Evolutionary conservation across 1,139 yeast species (phyloP).

Genomic region (Suhomyces kunorum): DNA sequence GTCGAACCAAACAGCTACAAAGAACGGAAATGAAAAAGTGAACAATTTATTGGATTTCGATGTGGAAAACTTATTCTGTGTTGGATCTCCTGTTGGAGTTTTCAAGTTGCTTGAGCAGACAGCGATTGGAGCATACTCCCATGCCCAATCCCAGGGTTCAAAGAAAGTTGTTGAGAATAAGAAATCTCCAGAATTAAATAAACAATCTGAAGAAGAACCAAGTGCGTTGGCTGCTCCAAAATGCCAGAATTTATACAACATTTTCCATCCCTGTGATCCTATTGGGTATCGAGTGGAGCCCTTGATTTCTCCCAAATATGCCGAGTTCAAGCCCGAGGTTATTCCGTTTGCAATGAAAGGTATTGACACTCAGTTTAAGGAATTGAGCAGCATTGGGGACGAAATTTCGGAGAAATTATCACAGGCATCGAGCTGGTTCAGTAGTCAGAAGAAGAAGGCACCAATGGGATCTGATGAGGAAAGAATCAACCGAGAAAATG

Average conservation of each 20-base stretch:
- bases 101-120: slow-evolving; percentile 69
- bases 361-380: slow-evolving; percentile 45
- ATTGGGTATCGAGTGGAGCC: slow-evolving; percentile 89
- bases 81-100: slow-evolving; percentile 90
- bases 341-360: slow-evolving; percentile 58
- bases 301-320: slow-evolving; percentile 55
- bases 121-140: slow-evolving; percentile 34
- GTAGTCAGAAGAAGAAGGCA: slow-evolving; percentile 20
- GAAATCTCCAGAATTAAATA: background rate
- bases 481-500: slow-evolving; percentile 36
- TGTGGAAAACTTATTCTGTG: slow-evolving; percentile 72
- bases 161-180: slow-evolving; percentile 2
- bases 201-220: background rate
- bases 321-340: slow-evolving; percentile 59
- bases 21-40: slow-evolving; percentile 20
- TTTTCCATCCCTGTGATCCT: slow-evolving; percentile 89
- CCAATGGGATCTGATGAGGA: slow-evolving; percentile 20
- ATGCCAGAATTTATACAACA: slow-evolving; percentile 65
- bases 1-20: slow-evolving; percentile 47
- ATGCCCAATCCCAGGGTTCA: background rate
- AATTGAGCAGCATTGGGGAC: slow-evolving; percentile 42
- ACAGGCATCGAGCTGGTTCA: slow-evolving; percentile 50
- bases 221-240: slow-evolving; percentile 42
- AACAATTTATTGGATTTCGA: slow-evolving; percentile 56
- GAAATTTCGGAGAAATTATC: slow-evolving; percentile 47